Evolutionary conservation across 345 rosid species (phyloP).

Genomic region (Populus nigra): DNA sequence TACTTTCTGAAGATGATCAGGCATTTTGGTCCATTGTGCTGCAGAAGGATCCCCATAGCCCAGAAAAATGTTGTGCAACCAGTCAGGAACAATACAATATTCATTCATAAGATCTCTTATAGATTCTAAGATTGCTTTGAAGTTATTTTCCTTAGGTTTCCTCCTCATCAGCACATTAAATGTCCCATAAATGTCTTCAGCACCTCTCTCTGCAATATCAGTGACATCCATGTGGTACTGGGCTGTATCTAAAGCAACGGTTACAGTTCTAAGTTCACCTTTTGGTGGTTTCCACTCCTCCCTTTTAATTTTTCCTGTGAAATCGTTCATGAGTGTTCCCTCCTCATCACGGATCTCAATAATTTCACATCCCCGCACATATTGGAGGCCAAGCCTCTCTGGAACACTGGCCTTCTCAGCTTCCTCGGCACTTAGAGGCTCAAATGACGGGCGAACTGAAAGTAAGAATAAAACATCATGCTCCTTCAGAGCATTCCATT

Average conservation of each 20-base stretch:
- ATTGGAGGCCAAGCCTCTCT: slow-evolving; percentile 89
- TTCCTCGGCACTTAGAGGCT: slow-evolving; percentile 94
- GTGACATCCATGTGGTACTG: slow-evolving; percentile 97
- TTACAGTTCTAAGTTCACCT: slow-evolving; percentile 91
- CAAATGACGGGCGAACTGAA: slow-evolving; percentile 84
- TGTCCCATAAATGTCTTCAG: slow-evolving; percentile 87
- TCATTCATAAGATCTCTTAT: slow-evolving; percentile 99
- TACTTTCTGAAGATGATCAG: slow-evolving; percentile 75
- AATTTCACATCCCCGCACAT: slow-evolving; percentile 92
- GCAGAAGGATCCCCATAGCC: slow-evolving; percentile 99
- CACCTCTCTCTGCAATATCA: slow-evolving; percentile 87
- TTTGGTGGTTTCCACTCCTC: slow-evolving; percentile 99
- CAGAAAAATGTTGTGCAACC: slow-evolving; percentile 92
- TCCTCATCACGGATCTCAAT: slow-evolving; percentile 90
- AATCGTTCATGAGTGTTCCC: slow-evolving; percentile 95
- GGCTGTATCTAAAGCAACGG: slow-evolving; percentile 91
- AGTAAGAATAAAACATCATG: slow-evolving; percentile 96
- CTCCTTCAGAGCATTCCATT: slow-evolving; percentile 96
- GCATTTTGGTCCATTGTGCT: slow-evolving; percentile 99
- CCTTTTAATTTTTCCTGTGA: slow-evolving; percentile 81
- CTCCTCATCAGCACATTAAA: slow-evolving; percentile 94
- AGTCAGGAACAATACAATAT: slow-evolving; percentile 95
- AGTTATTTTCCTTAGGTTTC: slow-evolving; percentile 98
- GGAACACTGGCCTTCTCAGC: slow-evolving; percentile 89
- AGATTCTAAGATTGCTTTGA: slow-evolving; percentile 97